These are phyloP conservation scores for Epichloe baconii DNA, from an alignment of 2,329 filamentous ascomycete species.

Conservation along the genomic window DNA sequence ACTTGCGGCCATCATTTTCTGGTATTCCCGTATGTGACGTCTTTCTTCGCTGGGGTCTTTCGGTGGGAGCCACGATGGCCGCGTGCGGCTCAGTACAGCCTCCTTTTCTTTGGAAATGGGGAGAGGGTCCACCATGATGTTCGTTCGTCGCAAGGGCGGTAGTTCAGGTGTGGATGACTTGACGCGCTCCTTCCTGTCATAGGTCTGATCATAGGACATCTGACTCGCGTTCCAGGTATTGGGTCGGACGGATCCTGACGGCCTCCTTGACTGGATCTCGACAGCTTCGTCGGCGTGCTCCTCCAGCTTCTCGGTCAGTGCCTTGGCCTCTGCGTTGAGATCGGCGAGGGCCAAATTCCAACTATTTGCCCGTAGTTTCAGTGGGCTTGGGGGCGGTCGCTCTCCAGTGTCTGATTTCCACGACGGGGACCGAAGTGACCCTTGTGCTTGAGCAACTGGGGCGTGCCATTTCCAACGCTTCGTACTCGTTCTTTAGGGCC, in stretches of 20 bases:
- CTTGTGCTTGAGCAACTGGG: conserved; percentile 45
- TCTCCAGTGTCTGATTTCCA: conserved; percentile 36
- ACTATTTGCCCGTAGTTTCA: conserved; percentile 50
- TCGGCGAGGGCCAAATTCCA: conserved; percentile 61
- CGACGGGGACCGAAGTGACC: conserved; percentile 43
- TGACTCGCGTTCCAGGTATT: conserved; percentile 27
- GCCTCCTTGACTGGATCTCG: conserved; percentile 21
- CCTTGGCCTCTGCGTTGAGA: conserved; percentile 59
- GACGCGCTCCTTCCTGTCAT: conserved; percentile 38
- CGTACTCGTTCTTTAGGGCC: conserved; percentile 36
- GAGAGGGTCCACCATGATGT: conserved; percentile 74
- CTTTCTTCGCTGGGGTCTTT: conserved; percentile 86
- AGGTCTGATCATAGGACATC: conserved; percentile 18
- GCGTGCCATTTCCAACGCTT: conserved; percentile 52
- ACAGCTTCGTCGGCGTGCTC: conserved; percentile 56
- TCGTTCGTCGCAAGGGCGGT: conserved; percentile 56
- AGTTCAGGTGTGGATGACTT: conserved; percentile 57
- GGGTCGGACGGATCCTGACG: conserved; percentile 19
- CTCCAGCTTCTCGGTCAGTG: conserved; percentile 68
- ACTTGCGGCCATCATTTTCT: conserved; percentile 64
- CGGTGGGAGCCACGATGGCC: conserved; percentile 73
- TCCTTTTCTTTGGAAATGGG: conserved; percentile 81
- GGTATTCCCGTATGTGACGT: conserved; percentile 74
- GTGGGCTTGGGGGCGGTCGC: conserved; percentile 24
- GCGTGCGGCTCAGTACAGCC: conserved; percentile 65